A percentile compares a stretch with the other conserved stretches of the same genome.
Conservation (phyloP, 2,329 filamentous ascomycete genomes). For the Colletotrichum brevisporum region DNA sequence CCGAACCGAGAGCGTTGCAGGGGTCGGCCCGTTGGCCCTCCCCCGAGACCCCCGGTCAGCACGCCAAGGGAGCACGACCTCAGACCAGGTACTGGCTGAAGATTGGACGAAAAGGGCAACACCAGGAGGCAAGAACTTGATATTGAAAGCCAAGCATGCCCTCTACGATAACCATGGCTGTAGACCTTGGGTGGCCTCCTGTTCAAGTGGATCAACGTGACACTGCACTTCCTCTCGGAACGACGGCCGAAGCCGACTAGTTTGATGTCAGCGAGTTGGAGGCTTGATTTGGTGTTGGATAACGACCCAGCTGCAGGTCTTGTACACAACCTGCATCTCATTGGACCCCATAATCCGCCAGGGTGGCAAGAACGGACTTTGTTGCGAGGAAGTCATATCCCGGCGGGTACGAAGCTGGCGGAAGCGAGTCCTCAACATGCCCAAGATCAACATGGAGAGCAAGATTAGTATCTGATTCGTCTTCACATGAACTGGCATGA, state of each 20-base stretch:
- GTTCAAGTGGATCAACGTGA: no score
- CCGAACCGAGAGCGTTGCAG: slow-evolving; percentile 6
- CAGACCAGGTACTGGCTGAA: slow-evolving; percentile 1
- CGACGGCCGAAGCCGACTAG: no score
- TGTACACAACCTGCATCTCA: not conserved
- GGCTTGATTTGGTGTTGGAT: no score
- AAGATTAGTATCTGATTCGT: not conserved
- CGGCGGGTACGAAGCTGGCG: not conserved
- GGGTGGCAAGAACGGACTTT: not conserved
- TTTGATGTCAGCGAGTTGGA: no score
- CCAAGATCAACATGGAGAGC: not conserved
- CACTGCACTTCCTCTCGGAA: no score
- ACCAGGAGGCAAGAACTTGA: not conserved
- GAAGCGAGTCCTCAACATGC: not conserved
- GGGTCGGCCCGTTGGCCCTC: slow-evolving; percentile 29
- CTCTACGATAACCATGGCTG: no score
- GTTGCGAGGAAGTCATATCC: not conserved
- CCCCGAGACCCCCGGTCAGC: slow-evolving; percentile 2
- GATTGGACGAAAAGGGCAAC: not conserved
- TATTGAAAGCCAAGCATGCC: no score
- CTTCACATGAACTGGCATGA: not conserved
- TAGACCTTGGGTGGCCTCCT: no score
- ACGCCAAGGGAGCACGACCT: slow-evolving; percentile 14
- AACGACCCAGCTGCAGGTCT: not conserved
- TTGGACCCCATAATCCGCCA: not conserved